Conservation (phyloP, 768 basidiomycete species). For the Leccinum olivaceopallidum region DNA sequence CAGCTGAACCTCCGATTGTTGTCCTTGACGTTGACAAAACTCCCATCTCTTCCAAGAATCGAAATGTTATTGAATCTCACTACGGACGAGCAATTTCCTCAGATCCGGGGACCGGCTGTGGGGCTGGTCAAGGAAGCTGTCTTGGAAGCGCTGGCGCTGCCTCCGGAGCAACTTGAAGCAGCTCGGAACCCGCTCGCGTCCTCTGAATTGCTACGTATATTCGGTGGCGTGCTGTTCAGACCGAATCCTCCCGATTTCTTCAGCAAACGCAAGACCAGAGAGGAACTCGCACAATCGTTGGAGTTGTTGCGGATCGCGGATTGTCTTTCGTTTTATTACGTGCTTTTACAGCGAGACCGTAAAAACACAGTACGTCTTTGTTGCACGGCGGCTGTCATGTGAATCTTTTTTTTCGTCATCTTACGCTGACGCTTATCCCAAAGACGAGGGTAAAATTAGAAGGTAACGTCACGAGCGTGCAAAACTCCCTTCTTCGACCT, state of each 20-base stretch:
- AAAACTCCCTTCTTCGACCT: slow-evolving; percentile 46
- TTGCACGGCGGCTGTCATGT: neutral
- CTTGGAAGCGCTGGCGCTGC: slow-evolving; percentile 47
- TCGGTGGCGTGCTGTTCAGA: slow-evolving; percentile 61
- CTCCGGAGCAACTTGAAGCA: slow-evolving; percentile 6
- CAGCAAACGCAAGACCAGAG: slow-evolving; percentile 32
- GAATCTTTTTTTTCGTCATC: neutral
- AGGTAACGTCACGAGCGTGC: slow-evolving; percentile 44
- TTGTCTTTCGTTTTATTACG: slow-evolving; percentile 67
- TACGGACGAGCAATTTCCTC: slow-evolving; percentile 49
- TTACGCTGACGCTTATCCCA: slow-evolving; percentile 2
- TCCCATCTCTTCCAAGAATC: slow-evolving; percentile 50
- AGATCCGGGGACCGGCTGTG: slow-evolving; percentile 69
- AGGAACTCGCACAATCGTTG: slow-evolving; percentile 51
- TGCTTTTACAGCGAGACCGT: slow-evolving; percentile 58
- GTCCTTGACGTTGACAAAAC: slow-evolving; percentile 49
- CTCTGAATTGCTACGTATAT: slow-evolving; percentile 51
- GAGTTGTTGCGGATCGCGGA: slow-evolving; percentile 67
- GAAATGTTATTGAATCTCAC: slow-evolving; percentile 57
- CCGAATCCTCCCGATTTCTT: slow-evolving; percentile 59
- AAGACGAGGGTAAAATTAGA: slow-evolving; percentile 55
- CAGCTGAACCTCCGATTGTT: slow-evolving; percentile 64
- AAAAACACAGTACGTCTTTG: slow-evolving; percentile 49
- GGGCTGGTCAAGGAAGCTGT: slow-evolving; percentile 69
- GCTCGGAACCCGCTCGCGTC: slow-evolving; percentile 51